Base-by-base conservation (phyloP, 1,284 basidiomycete species). In the Tylopilus sp. region DNA sequence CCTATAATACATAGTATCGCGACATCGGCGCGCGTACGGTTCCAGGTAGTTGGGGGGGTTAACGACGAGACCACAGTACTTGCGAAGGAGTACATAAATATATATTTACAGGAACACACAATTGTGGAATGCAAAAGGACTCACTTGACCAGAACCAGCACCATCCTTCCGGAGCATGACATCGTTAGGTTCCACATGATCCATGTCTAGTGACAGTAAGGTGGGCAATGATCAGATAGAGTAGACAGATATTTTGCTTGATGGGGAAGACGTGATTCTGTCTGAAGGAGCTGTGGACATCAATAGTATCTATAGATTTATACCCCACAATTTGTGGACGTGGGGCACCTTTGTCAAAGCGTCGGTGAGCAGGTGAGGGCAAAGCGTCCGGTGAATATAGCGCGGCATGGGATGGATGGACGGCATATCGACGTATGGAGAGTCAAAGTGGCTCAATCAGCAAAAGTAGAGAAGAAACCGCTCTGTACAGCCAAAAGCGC, bases 11-110 rank as follows among this genome's bases (percentile, higher is more conserved):
- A 7, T 52, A 63, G 11, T 48, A 26, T 26, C 42, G 44, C 48
- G 66, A 66, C 63, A 66, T 65, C 1, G 43, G 34, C 1, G 31
- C 36, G 11, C 23, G 48, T 44, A 51, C n/a, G 2, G 33, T 29
- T 15, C 53, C 54, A 66, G 63, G 15, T 68, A 66, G 18, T 3
- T 1, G 7, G 66, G 55, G 8, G 59, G 56, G 29, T 63, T 62
- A 0, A 41, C 16, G 2, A 26, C 6, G 5, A 39, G 42, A 11
- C 33, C 9, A 7, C 62, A 60, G 21, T 65, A 42, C 66, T 68
- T 29, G 37, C 18, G 12, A 33, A 7, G 36, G 1, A 36, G 35
- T 16, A n/a, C n/a, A 35, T 60, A 38, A 45, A 21, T 1, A 46
- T n/a, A n/a, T n/a, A n/a, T n/a, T n/a, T n/a, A n/a, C n/a, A 13